Base-by-base conservation (phyloP, 495 filamentous ascomycete genomes). In the Aspergillus saccharolyticus region DNA sequence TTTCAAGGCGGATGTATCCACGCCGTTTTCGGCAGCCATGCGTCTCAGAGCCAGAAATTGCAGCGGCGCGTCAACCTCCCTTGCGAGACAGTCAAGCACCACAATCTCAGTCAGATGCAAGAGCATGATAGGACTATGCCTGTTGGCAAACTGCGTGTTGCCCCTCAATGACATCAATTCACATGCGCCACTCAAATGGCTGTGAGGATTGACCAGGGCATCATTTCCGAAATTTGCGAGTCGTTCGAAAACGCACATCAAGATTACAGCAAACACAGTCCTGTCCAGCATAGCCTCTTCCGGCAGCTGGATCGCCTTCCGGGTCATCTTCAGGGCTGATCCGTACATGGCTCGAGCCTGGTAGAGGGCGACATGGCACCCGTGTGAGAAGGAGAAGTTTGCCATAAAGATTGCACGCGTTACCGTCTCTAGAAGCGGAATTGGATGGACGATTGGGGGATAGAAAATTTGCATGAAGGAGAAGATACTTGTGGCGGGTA, bases 381-480 rank as follows among this genome's bases (percentile, higher is more conserved):
- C 21, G 14, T 22, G 42, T 21, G 21, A 45, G 0, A 44, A 55
- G 12, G 53, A 55, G 43, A 55, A 55, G 43, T 25, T 45, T 3
- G 42, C 53, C 43, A 55, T 30, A 12, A 47, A 55, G 8, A 46
- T 20, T 1, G 53, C 12, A 25, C 19, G 19, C 15, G 39, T 25
- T 4, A 28, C 53, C 6, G 53, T 47, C 21, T 19, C 43, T 33
- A 55, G 22, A 14, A 55, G 53, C 12, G 43, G 44, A 9, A 44
- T 46, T 8, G 14, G 8, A 20, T 55, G 20, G 3, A 22, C 21
- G 4, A 16, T 30, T 17, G 53, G 22, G 20, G 53, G 33, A 25
- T 47, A 45, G 30, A 55, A 55, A 22, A 55, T 28, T 12, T 47
- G 53, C 43, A 47, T 55, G 17, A 28, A 55, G 14, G 53, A 55